Evolutionary conservation across 495 filamentous ascomycete species (phyloP), one percentile per base, ranked within the genome.

Genomic region (Penicillium pulvis): DNA sequence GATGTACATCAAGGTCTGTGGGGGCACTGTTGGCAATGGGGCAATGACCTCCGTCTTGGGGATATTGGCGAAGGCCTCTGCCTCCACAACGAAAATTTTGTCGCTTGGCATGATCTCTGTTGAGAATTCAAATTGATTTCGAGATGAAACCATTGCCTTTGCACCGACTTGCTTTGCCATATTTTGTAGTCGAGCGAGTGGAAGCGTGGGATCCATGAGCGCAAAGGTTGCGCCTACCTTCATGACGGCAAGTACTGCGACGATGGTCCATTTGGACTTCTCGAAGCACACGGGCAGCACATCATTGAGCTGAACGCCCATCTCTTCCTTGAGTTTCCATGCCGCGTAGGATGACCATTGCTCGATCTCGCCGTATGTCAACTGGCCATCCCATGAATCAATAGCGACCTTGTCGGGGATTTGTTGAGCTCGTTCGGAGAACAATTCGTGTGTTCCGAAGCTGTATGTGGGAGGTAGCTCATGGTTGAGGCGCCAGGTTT

Each of bases 331-430:
- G 8, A 79, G 62, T 2, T 48, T 52, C 14, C 24, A 31, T 4
- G 75, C 76, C 6, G 77, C 54, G 12, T 52, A 54, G 6, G 71
- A 67, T 8, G 76, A 75, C 49, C 72, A 70, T 5, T 58, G 47
- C 20, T 81, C 72, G 6, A 83, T 57, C 55, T 83, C 60, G 12
- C 50, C 46, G 55, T 82, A 81, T 8, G 79, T 80, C 35, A 83
- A 63, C 7, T 62, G 58, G 24, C 76, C 77, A 57, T 84, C 81
- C 75, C 78, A 81, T 0, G 79, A 77, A n/a, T 56, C 60, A 20
- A 83, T 73, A 0, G 75, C 79, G 4, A 60, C 55, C 31, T 75
- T 70, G 3, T 75, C 56, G 4, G 79, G 75, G 8, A 62, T 53
- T 31, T 61, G 51, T 4, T 52, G 58, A 11, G 72, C 69, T 30